Conservation (phyloP, 345 rosid genomes). For the Euphorbia pulcherrima region DNA sequence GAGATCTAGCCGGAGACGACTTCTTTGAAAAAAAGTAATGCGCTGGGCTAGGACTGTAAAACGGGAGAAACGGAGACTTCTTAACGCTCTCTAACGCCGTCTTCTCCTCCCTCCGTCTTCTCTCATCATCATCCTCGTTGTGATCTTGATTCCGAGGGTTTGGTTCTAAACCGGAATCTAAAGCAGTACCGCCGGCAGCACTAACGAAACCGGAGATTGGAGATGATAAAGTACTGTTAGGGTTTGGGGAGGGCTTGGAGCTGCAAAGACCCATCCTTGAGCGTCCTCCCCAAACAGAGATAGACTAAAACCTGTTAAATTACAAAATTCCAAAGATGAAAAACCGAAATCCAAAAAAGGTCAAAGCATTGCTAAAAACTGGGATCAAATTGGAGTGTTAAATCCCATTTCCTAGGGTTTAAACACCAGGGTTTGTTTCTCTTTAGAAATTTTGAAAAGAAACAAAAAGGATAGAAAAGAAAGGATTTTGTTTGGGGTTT, state of each 20-base stretch:
- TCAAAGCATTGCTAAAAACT: slow-evolving; percentile 5
- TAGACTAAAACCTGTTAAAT: too few relatives aligned
- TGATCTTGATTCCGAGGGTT: slow-evolving; percentile 15
- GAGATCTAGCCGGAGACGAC: slow-evolving; percentile 81
- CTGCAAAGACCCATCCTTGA: slow-evolving; percentile 68
- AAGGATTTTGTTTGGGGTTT: slow-evolving; percentile 10
- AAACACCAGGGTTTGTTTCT: too few relatives aligned
- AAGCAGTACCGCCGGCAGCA: slow-evolving; percentile 6
- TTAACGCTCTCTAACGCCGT: slow-evolving; percentile 22
- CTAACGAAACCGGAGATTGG: slow-evolving; percentile 28
- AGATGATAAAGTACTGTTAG: slow-evolving; percentile 22
- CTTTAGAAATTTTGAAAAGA: neutral
- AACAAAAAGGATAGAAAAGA: too few relatives aligned
- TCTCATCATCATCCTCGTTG: slow-evolving; percentile 25
- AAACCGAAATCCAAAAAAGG: neutral
- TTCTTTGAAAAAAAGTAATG: slow-evolving; percentile 83
- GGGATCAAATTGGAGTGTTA: neutral
- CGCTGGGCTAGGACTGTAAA: slow-evolving; percentile 92
- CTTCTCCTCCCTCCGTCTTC: slow-evolving; percentile 20
- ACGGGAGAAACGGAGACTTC: slow-evolving; percentile 72
- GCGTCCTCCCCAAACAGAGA: too few relatives aligned
- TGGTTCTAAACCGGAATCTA: slow-evolving; percentile 19
- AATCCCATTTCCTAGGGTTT: slow-evolving; percentile 15
- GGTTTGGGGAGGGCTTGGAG: slow-evolving; percentile 56
- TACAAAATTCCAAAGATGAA: too few relatives aligned